Base-by-base conservation (phyloP, 257 asterid species). In the Solanum boliviense region DNA sequence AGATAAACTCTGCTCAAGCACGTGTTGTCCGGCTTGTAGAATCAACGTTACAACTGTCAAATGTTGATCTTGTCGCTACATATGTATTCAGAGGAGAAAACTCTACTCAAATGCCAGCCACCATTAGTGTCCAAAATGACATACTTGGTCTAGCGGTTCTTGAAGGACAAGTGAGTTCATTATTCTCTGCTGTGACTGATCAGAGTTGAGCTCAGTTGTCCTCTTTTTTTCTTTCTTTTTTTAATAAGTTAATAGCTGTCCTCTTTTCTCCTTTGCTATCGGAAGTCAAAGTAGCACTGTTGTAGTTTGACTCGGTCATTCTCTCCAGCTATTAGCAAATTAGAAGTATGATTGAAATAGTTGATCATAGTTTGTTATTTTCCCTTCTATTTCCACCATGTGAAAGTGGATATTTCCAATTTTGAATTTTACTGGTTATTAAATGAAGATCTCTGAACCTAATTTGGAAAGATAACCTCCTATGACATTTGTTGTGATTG, bases 1-100 rank as follows among this genome's bases (percentile, higher is more conserved):
- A 96, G 99, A 92, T 97, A 86, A 94, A 94, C 89, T 91, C 88
- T 46, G 88, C 98, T 10, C 94, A 92, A 88, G 93, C 91, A 84
- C 98, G 98, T 83, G 93, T 97, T 65, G 87, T 94, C 92, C 95
- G 93, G 88, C 98, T 97, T 76, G 95, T 94, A 44, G 97, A 94
- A 85, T 94, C 99, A 86, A 91, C 98, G 79, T 90, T 97, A 87
- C 95, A 88, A 87, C 84, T 96, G 88, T 96, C 99, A 81, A 97
- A 97, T 91, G 86, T 97, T 87, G 98, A 96, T 89, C 93, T 94
- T 82, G 98, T 90, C 60, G 88, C 93, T 81, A 89, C 95, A 46
- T 95, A 89, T 89, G 91, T 96, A 89, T 93, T 96, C 86, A 92
- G 93, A 88, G 97, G 97, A 87, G 96, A 90, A 87, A 97, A 93